Evolutionary conservation across 495 filamentous ascomycete genomes (phyloP).

Genomic region (Stereocaulon alpinum): DNA sequence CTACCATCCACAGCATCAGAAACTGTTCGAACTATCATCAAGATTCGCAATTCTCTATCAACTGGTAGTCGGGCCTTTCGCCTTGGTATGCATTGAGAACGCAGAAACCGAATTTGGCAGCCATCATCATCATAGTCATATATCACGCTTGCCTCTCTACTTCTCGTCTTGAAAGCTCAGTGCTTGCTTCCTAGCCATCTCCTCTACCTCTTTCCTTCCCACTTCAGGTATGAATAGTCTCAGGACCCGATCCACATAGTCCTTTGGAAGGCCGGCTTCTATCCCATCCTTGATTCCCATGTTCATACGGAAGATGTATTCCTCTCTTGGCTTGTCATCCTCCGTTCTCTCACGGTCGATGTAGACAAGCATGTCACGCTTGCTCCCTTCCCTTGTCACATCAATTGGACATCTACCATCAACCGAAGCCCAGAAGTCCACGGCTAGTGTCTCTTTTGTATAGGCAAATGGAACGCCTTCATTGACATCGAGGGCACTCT

Average conservation of each 20-base stretch:
- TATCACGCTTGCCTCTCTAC: not conserved
- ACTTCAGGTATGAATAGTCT: constrained; percentile 43
- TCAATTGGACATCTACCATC: constrained; percentile 35
- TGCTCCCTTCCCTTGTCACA: constrained; percentile 24
- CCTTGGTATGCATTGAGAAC: not conserved
- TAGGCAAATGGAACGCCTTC: constrained; percentile 57
- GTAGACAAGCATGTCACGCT: constrained; percentile 43
- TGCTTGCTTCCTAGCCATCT: constrained; percentile 14
- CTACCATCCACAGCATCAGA: not conserved
- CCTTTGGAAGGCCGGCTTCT: constrained; percentile 42
- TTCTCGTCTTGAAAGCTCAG: constrained; percentile 7
- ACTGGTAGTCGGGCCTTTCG: not conserved
- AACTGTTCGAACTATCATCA: not conserved
- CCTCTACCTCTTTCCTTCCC: constrained; percentile 3
- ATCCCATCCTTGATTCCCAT: constrained; percentile 52
- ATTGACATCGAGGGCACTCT: constrained; percentile 37
- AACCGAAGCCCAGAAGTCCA: constrained; percentile 35
- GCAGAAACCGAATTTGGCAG: not conserved
- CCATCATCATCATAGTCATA: not conserved
- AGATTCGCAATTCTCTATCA: not conserved
- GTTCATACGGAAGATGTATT: constrained; percentile 63
- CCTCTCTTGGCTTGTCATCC: constrained; percentile 38
- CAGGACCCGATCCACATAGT: constrained; percentile 48
- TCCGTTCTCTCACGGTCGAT: constrained; percentile 38
- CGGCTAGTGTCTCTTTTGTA: constrained; percentile 23